These are phyloP conservation scores for Lasiosphaeriaceae sp. DNA, from an alignment of 495 filamentous ascomycete genomes.

Conservation along the genomic window DNA sequence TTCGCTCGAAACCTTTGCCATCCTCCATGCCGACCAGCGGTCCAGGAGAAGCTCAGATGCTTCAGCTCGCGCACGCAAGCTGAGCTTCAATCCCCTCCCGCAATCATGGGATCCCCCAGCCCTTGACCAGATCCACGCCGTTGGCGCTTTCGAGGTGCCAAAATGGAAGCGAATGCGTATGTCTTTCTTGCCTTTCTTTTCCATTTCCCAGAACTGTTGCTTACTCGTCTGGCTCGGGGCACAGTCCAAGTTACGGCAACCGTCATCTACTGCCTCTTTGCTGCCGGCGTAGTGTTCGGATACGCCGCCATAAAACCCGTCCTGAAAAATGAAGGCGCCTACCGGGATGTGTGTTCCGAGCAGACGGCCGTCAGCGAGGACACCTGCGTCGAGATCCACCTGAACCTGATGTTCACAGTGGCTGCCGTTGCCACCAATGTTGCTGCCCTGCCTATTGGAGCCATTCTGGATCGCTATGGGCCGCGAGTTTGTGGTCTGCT, in stretches of 20 bases:
- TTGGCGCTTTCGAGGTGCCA: slow-evolving; percentile 68
- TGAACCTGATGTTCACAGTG: slow-evolving; percentile 92
- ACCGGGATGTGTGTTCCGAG: slow-evolving; percentile 56
- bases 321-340: slow-evolving; percentile 71
- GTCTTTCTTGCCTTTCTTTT: slow-evolving; percentile 21
- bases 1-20: slow-evolving; percentile 48
- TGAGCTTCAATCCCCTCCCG: slow-evolving; percentile 53
- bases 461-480: slow-evolving; percentile 79
- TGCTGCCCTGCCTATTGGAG: slow-evolving; percentile 77
- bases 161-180: slow-evolving; percentile 60
- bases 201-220: background rate
- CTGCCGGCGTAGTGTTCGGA: slow-evolving; percentile 77
- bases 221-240: background rate
- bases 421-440: slow-evolving; percentile 83
- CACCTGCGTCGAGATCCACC: slow-evolving; percentile 68
- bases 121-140: slow-evolving; percentile 41
- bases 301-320: slow-evolving; percentile 84
- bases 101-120: slow-evolving; percentile 43
- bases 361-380: slow-evolving; percentile 50
- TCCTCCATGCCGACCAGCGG: slow-evolving; percentile 34
- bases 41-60: slow-evolving; percentile 40
- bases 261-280: slow-evolving; percentile 77
- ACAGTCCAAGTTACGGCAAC: slow-evolving; percentile 60
- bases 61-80: slow-evolving; percentile 39
- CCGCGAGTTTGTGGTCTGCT: slow-evolving; percentile 73